phyloP scores from a whole-genome alignment of 306 rosid species.

The Quercus engelmannii region DNA sequence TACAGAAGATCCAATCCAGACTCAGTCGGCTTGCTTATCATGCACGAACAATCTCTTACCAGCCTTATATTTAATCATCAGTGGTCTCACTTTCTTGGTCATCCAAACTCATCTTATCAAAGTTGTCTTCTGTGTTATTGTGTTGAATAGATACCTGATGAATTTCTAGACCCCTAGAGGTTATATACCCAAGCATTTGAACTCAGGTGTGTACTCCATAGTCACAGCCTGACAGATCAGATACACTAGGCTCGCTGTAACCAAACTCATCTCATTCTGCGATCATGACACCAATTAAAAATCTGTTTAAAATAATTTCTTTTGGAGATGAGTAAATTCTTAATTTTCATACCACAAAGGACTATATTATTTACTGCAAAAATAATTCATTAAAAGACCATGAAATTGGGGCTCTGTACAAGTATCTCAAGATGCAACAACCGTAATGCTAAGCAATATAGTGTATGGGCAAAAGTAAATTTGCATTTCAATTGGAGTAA shows the following conservation, averaged over 20 bases:
- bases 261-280: slow-evolving; percentile 61
- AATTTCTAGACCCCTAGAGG: slow-evolving; percentile 21
- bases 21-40: neutral
- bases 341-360: neutral
- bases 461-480: neutral
- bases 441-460: neutral
- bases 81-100: slow-evolving; percentile 40
- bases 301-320: neutral
- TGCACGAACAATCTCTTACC: slow-evolving; percentile 29
- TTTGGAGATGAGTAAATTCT: neutral
- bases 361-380: neutral
- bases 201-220: slow-evolving; percentile 65
- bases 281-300: slow-evolving; percentile 1
- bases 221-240: slow-evolving; percentile 49
- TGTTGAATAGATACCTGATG: slow-evolving; percentile 9
- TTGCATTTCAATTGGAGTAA: neutral
- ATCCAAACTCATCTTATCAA: slow-evolving; percentile 45
- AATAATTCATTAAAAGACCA: neutral
- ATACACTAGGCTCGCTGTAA: slow-evolving; percentile 35
- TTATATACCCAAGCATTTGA: slow-evolving; percentile 62
- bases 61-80: slow-evolving; percentile 83
- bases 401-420: neutral
- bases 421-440: neutral
- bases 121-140: slow-evolving; percentile 27
- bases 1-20: neutral